A percentile compares a stretch with the other conserved stretches of the same genome.
Conservation (phyloP, 2,329 filamentous ascomycete genomes). For the Microsporum canis region DNA sequence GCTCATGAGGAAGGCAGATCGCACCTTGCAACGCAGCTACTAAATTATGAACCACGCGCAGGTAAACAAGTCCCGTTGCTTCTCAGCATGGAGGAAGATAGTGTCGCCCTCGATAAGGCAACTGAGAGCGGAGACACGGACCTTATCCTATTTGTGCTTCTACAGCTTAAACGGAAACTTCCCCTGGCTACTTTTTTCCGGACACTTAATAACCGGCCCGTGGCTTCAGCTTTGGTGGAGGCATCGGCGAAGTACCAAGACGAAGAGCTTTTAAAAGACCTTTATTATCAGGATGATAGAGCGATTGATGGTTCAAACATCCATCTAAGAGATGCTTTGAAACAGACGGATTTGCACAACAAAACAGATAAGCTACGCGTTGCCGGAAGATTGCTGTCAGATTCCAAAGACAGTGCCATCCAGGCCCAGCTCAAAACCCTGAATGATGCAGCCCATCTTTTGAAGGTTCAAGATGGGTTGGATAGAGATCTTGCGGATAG, state of each 20-base stretch:
- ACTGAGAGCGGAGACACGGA: constrained; percentile 94
- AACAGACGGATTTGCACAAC: constrained; percentile 56
- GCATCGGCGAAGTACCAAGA: constrained; percentile 70
- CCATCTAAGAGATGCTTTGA: constrained; percentile 71
- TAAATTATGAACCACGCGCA: constrained; percentile 87
- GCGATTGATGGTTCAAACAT: constrained; percentile 79
- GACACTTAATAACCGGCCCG: constrained; percentile 71
- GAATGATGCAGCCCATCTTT: constrained; percentile 65
- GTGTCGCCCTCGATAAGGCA: constrained; percentile 88
- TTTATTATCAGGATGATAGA: constrained; percentile 95
- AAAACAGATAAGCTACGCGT: constrained; percentile 79
- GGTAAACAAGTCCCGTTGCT: constrained; percentile 93
- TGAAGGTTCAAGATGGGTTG: constrained; percentile 76
- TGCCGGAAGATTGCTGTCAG: constrained; percentile 68
- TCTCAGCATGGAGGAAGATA: constrained; percentile 89
- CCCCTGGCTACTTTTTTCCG: constrained; percentile 87
- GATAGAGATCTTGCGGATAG: constrained; percentile 64
- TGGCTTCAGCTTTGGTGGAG: constrained; percentile 83
- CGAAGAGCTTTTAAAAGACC: constrained; percentile 72
- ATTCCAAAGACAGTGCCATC: constrained; percentile 62
- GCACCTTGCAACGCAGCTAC: constrained; percentile 75
- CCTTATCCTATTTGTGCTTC: constrained; percentile 75
- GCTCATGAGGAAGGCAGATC: constrained; percentile 89
- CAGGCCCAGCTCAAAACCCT: constrained; percentile 60
- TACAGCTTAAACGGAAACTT: constrained; percentile 80